Evolutionary conservation across 1,284 basidiomycete genomes (phyloP).

Genomic region (Sporisorium exsertum): DNA sequence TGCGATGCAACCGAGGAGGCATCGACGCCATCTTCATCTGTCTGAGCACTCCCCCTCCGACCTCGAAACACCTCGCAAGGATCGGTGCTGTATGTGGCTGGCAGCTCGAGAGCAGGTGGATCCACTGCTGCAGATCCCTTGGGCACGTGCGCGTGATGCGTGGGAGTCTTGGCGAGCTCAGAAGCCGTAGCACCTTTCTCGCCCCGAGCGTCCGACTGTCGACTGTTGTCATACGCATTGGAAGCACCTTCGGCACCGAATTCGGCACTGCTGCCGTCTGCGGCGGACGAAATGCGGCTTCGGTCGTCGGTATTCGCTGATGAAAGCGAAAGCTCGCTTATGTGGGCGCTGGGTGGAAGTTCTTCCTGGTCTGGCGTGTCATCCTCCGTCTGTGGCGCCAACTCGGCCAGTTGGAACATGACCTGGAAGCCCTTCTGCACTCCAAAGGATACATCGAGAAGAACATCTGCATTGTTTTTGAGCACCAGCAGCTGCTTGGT

Average conservation of each 20-base stretch:
- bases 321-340: conserved; percentile 42
- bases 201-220: conserved; percentile 24
- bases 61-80: conserved; percentile 26
- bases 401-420: conserved; percentile 71
- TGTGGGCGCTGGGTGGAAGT: conserved; percentile 38
- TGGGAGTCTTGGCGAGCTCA: conserved; percentile 58
- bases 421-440: conserved; percentile 71
- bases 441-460: conserved; percentile 71
- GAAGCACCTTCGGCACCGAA: conserved; percentile 29
- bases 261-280: conserved; percentile 37
- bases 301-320: conserved; percentile 40
- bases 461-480: conserved; percentile 71
- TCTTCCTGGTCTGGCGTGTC: conserved; percentile 42
- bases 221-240: conserved; percentile 23
- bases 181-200: conserved; percentile 32
- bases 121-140: conserved; percentile 39
- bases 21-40: conserved; percentile 55
- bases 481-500: conserved; percentile 71
- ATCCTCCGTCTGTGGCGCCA: conserved; percentile 60
- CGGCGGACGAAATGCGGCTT: conserved; percentile 30
- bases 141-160: conserved; percentile 50
- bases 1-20: conserved; percentile 64
- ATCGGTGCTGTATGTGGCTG: conserved; percentile 23
- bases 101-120: conserved; percentile 51
- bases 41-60: conserved; percentile 31